Percentiles rank a stretch among this genome's conserved stretches.
Conservation (phyloP, 1,139 yeast genomes). For the Taphrina pruni region DNA sequence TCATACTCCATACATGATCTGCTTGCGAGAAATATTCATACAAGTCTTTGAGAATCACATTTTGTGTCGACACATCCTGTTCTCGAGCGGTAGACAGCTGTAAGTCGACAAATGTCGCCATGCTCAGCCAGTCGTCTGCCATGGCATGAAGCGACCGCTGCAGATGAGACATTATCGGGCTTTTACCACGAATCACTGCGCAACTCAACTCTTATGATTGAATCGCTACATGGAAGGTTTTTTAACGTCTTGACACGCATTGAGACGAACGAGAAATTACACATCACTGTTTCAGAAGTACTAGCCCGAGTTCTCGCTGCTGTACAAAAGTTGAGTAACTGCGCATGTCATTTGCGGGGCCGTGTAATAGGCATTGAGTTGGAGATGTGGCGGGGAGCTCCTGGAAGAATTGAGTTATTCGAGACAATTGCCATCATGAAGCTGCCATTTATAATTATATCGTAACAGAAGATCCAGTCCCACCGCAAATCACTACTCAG, state of each 20-base stretch:
- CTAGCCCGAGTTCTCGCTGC: too few species aligned
- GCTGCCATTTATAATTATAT: neutral
- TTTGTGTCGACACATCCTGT: neutral
- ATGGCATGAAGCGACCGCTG: conserved; percentile 10
- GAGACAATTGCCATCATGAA: neutral
- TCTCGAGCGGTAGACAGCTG: conserved; percentile 3
- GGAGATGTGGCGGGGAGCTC: conserved; percentile 12
- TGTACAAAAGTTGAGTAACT: too few species aligned
- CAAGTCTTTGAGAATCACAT: neutral
- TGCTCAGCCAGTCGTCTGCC: conserved; percentile 21
- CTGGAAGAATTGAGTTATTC: neutral
- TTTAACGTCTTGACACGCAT: too few species aligned
- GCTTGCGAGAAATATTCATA: neutral
- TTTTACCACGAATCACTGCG: too few species aligned
- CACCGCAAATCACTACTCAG: neutral
- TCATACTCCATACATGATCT: conserved; percentile 13
- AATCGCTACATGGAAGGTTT: too few species aligned
- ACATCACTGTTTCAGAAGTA: too few species aligned
- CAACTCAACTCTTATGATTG: too few species aligned
- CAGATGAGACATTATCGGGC: neutral
- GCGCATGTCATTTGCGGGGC: neutral
- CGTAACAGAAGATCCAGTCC: neutral
- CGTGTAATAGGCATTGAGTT: neutral
- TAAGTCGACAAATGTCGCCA: conserved; percentile 11
- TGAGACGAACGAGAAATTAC: too few species aligned